phyloP scores from a whole-genome alignment of 495 filamentous ascomycete genomes.

The Tuber borchii region DNA sequence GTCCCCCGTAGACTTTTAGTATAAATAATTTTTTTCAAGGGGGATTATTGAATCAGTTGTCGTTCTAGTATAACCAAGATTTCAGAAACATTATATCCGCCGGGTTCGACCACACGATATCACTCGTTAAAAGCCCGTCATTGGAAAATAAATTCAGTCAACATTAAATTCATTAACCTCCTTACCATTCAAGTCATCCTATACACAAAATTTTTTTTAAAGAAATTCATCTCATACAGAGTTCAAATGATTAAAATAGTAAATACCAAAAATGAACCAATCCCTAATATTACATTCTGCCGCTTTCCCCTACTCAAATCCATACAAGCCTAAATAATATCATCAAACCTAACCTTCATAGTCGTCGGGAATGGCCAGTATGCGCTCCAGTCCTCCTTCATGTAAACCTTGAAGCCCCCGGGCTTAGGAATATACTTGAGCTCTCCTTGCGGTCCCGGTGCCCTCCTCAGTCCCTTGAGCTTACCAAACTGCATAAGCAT shows the following conservation, averaged over 20 bases:
- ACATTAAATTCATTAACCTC: neutral
- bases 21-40: too few relatives aligned
- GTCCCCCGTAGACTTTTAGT: too few relatives aligned
- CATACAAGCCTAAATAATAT: constrained; percentile 26
- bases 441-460: constrained; percentile 60
- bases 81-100: too few relatives aligned
- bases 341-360: constrained; percentile 54
- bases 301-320: neutral
- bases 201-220: neutral
- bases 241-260: neutral
- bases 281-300: constrained; percentile 10
- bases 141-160: neutral
- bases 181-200: neutral
- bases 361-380: constrained; percentile 69
- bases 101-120: too few relatives aligned
- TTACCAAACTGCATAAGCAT: constrained; percentile 52
- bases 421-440: constrained; percentile 62
- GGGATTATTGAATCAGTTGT: too few relatives aligned
- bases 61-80: too few relatives aligned
- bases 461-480: constrained; percentile 59
- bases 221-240: neutral
- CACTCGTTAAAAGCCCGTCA: neutral
- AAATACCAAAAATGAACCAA: neutral
- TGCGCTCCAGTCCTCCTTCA: constrained; percentile 66
- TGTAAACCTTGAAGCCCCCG: constrained; percentile 59